phyloP scores from a whole-genome alignment of 108 stramenopile species.

The Epithemia pelagica region DNA sequence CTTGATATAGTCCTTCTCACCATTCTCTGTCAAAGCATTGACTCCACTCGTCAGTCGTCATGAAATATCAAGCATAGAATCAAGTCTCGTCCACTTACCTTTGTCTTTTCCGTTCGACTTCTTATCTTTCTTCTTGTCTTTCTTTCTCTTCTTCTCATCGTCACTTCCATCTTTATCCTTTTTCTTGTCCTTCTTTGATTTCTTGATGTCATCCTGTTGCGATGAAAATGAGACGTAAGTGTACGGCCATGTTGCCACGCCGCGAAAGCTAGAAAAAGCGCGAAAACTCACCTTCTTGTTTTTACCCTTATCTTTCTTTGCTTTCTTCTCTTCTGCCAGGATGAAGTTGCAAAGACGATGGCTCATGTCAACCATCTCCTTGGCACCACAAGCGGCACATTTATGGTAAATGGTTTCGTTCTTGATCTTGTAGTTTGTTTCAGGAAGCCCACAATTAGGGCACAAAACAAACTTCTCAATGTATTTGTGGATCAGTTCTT shows the following conservation, averaged over 20 bases:
- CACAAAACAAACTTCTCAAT: constrained; percentile 96
- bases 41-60: neutral
- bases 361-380: constrained; percentile 95
- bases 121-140: constrained; percentile 54
- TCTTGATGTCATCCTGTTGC: constrained; percentile 44
- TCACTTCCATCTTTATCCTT: constrained; percentile 31
- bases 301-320: constrained; percentile 58
- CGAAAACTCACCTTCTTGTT: constrained; percentile 22
- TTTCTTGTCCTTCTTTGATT: constrained; percentile 32
- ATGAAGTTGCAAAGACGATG: constrained; percentile 94
- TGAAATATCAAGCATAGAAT: constrained; percentile 3
- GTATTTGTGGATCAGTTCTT: constrained; percentile 88
- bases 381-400: constrained; percentile 96
- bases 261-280: too few species aligned
- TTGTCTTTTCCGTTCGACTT: constrained; percentile 37
- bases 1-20: constrained; percentile 58
- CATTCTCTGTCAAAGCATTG: constrained; percentile 26
- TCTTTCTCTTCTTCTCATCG: constrained; percentile 74
- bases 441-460: constrained; percentile 92
- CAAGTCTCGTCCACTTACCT: constrained; percentile 15
- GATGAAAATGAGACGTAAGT: too few species aligned
- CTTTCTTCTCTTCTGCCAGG: constrained; percentile 85
- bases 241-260: too few species aligned
- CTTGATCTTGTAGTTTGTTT: constrained; percentile 98
- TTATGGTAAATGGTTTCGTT: constrained; percentile 85